Percentiles rank a stretch among this genome's conserved stretches.
phyloP scores from a whole-genome alignment of 495 filamentous ascomycete species.

The Cercophora newfieldiana region DNA sequence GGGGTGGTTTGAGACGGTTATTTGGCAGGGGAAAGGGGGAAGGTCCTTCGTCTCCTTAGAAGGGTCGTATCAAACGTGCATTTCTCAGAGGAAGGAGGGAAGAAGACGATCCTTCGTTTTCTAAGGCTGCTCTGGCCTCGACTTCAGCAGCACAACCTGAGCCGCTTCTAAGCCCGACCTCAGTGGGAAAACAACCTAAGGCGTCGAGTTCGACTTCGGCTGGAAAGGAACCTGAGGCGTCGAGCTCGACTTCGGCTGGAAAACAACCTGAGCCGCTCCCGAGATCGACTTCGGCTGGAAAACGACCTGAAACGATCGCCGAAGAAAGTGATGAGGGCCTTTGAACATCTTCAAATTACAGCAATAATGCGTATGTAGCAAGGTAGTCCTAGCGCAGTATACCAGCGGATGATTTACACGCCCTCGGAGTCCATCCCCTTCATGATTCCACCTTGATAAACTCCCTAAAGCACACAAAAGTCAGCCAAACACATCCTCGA shows the following conservation, averaged over 20 bases:
- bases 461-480: not conserved
- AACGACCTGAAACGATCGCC: no score
- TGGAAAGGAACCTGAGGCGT: no score
- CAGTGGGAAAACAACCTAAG: no score
- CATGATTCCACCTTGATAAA: not conserved
- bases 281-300: no score
- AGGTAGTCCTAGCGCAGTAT: not conserved
- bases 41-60: not conserved
- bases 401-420: not conserved
- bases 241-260: no score
- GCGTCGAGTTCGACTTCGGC: no score
- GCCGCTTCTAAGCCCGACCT: no score
- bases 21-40: slow-evolving; percentile 24
- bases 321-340: no score
- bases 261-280: no score
- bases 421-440: not conserved
- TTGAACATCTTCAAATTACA: no score
- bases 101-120: not conserved
- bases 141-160: not conserved
- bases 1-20: slow-evolving; percentile 28
- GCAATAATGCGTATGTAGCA: not conserved
- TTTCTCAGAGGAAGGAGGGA: not conserved
- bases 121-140: not conserved
- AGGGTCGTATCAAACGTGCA: no score
- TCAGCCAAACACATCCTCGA: not conserved